Evolutionary conservation across 495 filamentous ascomycete genomes (phyloP), one percentile per base, ranked within the genome.

Genomic region (Aspergillus sclerotiicarbonarius): DNA sequence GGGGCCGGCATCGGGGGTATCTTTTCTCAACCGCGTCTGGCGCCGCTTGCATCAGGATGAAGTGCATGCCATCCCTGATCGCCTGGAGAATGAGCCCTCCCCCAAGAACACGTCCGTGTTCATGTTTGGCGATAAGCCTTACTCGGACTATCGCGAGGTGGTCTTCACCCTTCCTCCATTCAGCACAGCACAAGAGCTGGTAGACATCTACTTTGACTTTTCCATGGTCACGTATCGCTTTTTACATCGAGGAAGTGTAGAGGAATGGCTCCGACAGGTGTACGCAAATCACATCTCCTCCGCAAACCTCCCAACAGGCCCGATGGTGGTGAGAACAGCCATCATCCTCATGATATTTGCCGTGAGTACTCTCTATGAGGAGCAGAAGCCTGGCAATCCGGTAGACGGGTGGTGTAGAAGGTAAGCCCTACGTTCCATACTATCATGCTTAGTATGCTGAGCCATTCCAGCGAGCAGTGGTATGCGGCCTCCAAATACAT

Each of bases 151-250:
- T 31, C 65, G 63, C 30, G 66, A 73, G n/a, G 51, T 62, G 20
- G 65, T 62, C 19, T 71, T 77, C 48, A 58, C 54, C 1, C 60
- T 80, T 15, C 76, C 75, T 0, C 53, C 75, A 1, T 66, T 70
- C 35, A 69, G 70, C n/a, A 71, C 56, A 46, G 76, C 75, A 0
- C 58, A 63, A 48, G 70, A 74, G 47, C 44, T 80, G 43, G 62
- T 78, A 8, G 64, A 59, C 6, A 67, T 74, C 9, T 80, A 80
- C 50, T 80, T 80, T 51, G 76, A 80, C 44, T 75, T 72, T 52
- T 76, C 76, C 3, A 78, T 80, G 62, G 77, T 77, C 20, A 80
- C 77, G 0, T 80, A 78, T 52, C 73, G 77, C 4, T 77, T 80
- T 39, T 56, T 80, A 30, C 75, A 78, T 51, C 62, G 72, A 6